These are phyloP conservation scores for Sporormia fimetaria DNA, from an alignment of 495 filamentous ascomycete species.

Conservation along the genomic window DNA sequence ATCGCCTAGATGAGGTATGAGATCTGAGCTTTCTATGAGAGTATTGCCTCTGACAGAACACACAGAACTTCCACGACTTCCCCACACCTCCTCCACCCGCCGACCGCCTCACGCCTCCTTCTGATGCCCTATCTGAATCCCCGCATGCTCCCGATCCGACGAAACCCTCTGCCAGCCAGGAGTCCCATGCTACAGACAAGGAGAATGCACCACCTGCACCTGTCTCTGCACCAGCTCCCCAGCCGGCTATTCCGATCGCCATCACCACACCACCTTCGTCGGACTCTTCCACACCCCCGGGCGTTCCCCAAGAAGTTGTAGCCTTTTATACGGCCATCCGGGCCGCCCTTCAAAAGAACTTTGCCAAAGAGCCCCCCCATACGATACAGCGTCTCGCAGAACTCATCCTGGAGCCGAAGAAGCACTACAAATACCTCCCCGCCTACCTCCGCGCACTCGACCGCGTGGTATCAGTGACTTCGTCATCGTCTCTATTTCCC, in stretches of 20 bases:
- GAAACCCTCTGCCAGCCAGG: constrained; percentile 27
- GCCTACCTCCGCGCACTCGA: constrained; percentile 85
- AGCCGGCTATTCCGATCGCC: constrained; percentile 20
- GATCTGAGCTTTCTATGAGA: constrained; percentile 23
- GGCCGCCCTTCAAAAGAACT: constrained; percentile 53
- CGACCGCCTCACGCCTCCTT: constrained; percentile 28
- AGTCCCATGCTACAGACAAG: constrained; percentile 37
- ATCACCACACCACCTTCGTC: constrained; percentile 18
- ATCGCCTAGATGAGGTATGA: constrained; percentile 28
- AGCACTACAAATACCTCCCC: constrained; percentile 68
- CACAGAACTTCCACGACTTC: constrained; percentile 32
- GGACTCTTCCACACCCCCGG: constrained; percentile 5
- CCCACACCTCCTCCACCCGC: constrained; percentile 26
- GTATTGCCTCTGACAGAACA: neutral
- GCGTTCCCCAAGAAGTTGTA: constrained; percentile 53
- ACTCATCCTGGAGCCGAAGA: constrained; percentile 64
- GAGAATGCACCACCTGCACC: constrained; percentile 43
- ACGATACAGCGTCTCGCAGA: constrained; percentile 89
- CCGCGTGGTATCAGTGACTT: constrained; percentile 86
- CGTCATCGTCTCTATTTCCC: constrained; percentile 66
- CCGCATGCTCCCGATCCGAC: constrained; percentile 2
- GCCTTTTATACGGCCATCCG: constrained; percentile 55
- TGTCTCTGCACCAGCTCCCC: constrained; percentile 13
- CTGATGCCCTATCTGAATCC: constrained; percentile 21
- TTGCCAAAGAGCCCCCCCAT: constrained; percentile 69